Evolutionary conservation across 148 eudicot genomes (phyloP).

Genomic region (Chenopodium quinoa): DNA sequence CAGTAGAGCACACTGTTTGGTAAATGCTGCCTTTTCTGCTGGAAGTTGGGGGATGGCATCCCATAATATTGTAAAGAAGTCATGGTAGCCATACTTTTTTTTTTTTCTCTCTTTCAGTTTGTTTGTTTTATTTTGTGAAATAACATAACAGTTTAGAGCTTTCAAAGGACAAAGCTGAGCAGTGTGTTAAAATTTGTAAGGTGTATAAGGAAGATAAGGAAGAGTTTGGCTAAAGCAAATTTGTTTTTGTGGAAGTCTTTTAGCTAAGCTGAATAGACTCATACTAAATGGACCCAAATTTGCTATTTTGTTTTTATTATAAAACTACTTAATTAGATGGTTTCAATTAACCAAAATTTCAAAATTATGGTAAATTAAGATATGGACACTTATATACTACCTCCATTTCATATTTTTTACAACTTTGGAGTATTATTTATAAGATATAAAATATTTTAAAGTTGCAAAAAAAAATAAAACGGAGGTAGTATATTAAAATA

Average conservation of each 20-base stretch:
- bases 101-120: neutral
- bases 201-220: slow-evolving; percentile 30
- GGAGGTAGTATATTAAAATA: no score
- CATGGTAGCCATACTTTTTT: slow-evolving; percentile 23
- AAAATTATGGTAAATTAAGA: neutral
- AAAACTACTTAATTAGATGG: neutral
- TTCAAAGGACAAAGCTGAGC: neutral
- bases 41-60: slow-evolving; percentile 18
- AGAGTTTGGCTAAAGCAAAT: slow-evolving; percentile 10
- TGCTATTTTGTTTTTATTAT: neutral
- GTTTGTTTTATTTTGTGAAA: neutral
- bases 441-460: no score
- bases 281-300: neutral
- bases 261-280: neutral
- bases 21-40: slow-evolving; percentile 10
- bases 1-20: slow-evolving; percentile 7
- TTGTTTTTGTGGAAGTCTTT: slow-evolving; percentile 8
- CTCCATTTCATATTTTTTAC: no score
- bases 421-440: no score
- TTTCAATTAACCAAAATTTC: neutral
- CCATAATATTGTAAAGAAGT: slow-evolving; percentile 29
- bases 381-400: neutral
- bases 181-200: slow-evolving; percentile 15
- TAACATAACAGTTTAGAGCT: neutral
- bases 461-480: no score